Conservation (phyloP, 495 filamentous ascomycete species). For the Penicillium coprophilum region DNA sequence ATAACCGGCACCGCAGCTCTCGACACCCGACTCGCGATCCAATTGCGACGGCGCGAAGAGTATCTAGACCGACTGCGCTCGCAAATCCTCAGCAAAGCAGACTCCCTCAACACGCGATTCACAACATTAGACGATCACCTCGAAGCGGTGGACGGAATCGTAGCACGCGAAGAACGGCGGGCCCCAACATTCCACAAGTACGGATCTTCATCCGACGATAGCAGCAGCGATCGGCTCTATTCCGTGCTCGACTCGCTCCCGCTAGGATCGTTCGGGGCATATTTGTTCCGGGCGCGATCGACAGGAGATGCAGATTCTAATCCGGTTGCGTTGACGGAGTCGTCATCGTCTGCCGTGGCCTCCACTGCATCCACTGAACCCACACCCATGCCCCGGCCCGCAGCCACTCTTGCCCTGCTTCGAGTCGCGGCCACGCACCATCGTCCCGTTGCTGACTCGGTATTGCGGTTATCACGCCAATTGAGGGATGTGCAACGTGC, state of each 20-base stretch:
- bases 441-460: conserved; percentile 25
- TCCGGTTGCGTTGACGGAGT: background rate
- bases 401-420: conserved; percentile 20
- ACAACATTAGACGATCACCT: conserved; percentile 45
- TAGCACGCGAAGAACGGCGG: conserved; percentile 27
- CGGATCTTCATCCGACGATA: background rate
- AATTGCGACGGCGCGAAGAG: conserved; percentile 36
- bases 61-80: conserved; percentile 41
- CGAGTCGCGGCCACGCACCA: conserved; percentile 26
- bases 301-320: conserved; percentile 14
- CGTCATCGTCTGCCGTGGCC: conserved; percentile 8
- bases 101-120: conserved; percentile 37
- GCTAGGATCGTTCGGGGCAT: conserved; percentile 13
- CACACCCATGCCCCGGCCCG: conserved; percentile 3
- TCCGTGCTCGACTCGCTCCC: conserved; percentile 22
- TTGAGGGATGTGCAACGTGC: conserved; percentile 20
- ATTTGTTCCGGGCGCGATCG: conserved; percentile 16
- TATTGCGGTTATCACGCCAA: conserved; percentile 19
- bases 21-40: conserved; percentile 36
- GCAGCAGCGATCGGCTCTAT: conserved; percentile 2
- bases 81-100: conserved; percentile 39
- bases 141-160: conserved; percentile 40
- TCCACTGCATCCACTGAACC: background rate
- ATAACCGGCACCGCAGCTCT: conserved; percentile 19
- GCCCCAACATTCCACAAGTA: background rate